Percentiles rank a stretch among this genome's conserved stretches.
These are phyloP conservation scores for Lepiota brunneoincarnata DNA, from an alignment of 768 basidiomycete species.

Conservation along the genomic window DNA sequence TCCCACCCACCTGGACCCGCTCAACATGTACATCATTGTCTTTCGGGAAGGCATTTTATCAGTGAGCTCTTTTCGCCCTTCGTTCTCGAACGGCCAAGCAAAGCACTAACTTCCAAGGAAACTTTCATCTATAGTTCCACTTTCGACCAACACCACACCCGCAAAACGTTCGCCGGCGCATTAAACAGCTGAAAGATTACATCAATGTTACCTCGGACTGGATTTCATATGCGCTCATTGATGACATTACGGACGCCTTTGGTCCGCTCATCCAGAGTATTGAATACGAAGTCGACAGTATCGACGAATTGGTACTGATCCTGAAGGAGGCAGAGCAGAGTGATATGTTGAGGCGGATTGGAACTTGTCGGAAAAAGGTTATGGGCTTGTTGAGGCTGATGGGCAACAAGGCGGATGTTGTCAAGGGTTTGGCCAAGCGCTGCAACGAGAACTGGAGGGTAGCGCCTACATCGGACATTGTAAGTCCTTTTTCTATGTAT, in stretches of 20 bases:
- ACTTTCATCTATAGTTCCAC: conserved; percentile 68
- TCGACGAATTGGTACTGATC: conserved; percentile 96
- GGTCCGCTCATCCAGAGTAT: conserved; percentile 98
- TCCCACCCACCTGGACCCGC: conserved; percentile 93
- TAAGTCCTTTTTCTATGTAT: conserved; percentile 31
- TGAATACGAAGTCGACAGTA: conserved; percentile 99
- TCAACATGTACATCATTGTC: conserved; percentile 99
- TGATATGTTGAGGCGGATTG: conserved; percentile 97
- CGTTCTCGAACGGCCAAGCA: not conserved
- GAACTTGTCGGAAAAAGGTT: conserved; percentile 98
- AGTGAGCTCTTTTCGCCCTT: conserved; percentile 43
- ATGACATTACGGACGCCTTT: conserved; percentile 99
- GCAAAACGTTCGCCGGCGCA: conserved; percentile 95
- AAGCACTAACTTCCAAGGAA: not conserved
- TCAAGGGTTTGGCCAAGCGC: conserved; percentile 96
- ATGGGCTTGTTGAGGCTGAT: conserved; percentile 96
- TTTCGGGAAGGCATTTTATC: conserved; percentile 96
- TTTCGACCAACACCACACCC: conserved; percentile 97
- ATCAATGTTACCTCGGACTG: conserved; percentile 98
- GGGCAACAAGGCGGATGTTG: conserved; percentile 99
- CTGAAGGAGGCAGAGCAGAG: conserved; percentile 94
- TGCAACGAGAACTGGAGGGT: conserved; percentile 99
- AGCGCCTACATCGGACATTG: conserved; percentile 96
- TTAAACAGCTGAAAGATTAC: conserved; percentile 99
- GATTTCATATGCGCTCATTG: conserved; percentile 99